Evolutionary conservation across 2,329 filamentous ascomycete genomes (phyloP).

Genomic region (Aspergillus hortae): DNA sequence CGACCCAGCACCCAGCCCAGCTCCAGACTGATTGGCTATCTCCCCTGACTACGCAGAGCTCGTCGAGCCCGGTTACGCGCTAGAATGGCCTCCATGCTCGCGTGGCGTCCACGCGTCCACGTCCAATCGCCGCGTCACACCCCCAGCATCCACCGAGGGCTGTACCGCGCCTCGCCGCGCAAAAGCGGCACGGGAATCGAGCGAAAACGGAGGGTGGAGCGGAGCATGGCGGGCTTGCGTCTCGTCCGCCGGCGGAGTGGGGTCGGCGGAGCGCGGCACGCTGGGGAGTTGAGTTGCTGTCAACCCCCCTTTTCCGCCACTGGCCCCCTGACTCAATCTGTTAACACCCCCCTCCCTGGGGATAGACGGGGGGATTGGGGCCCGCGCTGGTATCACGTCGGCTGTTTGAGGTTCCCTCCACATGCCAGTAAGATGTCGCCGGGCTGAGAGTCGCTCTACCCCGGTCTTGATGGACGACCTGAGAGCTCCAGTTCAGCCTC

Average conservation of each 20-base stretch:
- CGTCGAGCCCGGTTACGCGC: background rate
- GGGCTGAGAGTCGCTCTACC: background rate
- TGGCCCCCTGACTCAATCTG: background rate
- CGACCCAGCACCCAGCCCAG: background rate
- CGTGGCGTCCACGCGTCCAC: background rate
- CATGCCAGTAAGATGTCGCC: background rate
- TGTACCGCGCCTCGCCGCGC: constrained; percentile 1
- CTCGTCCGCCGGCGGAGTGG: constrained; percentile 14
- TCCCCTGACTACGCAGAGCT: background rate
- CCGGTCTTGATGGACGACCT: background rate
- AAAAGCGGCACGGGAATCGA: constrained; percentile 28
- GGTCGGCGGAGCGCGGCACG: background rate
- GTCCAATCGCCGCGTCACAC: background rate
- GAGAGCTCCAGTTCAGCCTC: background rate
- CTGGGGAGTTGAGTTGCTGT: background rate
- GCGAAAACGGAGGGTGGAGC: constrained; percentile 29
- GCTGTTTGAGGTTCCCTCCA: background rate
- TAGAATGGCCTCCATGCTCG: background rate
- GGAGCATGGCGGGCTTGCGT: constrained; percentile 19
- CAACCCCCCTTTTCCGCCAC: background rate
- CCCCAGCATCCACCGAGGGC: background rate
- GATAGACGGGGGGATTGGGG: too few relatives aligned
- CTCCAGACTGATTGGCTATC: background rate
- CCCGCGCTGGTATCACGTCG: background rate
- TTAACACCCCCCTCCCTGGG: too few relatives aligned